phyloP scores from a whole-genome alignment of 331 rosid species.

The Prunus yedoensis region DNA sequence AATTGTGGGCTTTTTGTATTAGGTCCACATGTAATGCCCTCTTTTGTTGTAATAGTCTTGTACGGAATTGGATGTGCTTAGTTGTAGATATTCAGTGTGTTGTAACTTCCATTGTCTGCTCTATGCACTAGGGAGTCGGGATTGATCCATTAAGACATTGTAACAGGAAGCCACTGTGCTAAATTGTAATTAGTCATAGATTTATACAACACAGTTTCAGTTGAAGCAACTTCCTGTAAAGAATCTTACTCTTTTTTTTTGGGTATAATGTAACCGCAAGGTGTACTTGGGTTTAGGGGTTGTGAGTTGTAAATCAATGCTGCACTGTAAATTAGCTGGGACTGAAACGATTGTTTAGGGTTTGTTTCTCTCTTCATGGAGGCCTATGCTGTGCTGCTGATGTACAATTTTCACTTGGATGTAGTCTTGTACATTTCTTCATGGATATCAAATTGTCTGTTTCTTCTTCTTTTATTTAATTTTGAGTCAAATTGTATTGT shows the following conservation, averaged over 20 bases:
- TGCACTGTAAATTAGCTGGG: slow-evolving; percentile 10
- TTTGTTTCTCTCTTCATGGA: slow-evolving; percentile 1
- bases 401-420: slow-evolving; percentile 2
- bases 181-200: slow-evolving; percentile 24
- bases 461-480: neutral
- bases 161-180: slow-evolving; percentile 11
- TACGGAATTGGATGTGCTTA: slow-evolving; percentile 5
- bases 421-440: slow-evolving; percentile 15
- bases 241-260: neutral
- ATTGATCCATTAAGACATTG: neutral
- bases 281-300: slow-evolving; percentile 14
- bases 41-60: slow-evolving; percentile 16
- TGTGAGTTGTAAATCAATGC: slow-evolving; percentile 7
- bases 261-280: slow-evolving; percentile 1
- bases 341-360: slow-evolving; percentile 4
- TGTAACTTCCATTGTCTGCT: slow-evolving; percentile 17
- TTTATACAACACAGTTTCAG: slow-evolving; percentile 13
- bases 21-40: slow-evolving; percentile 27
- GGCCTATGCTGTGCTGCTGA: slow-evolving; percentile 6
- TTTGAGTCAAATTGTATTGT: slow-evolving; percentile 2
- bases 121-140: slow-evolving; percentile 16
- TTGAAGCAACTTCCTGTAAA: slow-evolving; percentile 6
- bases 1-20: slow-evolving; percentile 18
- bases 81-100: slow-evolving; percentile 7
- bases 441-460: neutral